These are phyloP conservation scores for Logfia minima DNA, from an alignment of 129 eudicot species.

Conservation along the genomic window DNA sequence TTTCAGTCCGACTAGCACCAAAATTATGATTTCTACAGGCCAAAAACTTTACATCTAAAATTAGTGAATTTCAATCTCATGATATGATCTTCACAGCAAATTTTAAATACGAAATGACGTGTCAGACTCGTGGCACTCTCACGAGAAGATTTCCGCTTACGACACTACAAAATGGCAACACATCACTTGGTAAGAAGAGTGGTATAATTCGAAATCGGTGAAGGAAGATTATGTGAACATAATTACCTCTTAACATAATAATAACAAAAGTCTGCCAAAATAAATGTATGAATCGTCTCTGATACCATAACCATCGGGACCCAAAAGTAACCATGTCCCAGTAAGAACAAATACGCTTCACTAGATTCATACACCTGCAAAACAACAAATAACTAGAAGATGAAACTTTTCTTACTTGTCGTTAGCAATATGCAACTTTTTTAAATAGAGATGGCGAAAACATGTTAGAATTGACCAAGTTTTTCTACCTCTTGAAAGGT, in stretches of 20 bases:
- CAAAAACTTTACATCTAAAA: constrained; percentile 25
- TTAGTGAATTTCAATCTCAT: background rate
- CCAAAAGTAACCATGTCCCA: constrained; percentile 78
- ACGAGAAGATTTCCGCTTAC: constrained; percentile 49
- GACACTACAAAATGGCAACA: constrained; percentile 39
- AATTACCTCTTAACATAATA: constrained; percentile 72
- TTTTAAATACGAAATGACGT: background rate
- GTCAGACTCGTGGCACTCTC: constrained; percentile 60
- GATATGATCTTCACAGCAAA: constrained; percentile 15
- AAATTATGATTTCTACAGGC: constrained; percentile 25
- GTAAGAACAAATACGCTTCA: constrained; percentile 50
- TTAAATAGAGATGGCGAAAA: no score
- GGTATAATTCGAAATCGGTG: background rate
- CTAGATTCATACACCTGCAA: constrained; percentile 63
- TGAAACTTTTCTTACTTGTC: background rate
- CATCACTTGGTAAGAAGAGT: background rate
- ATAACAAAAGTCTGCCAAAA: constrained; percentile 89
- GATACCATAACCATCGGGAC: constrained; percentile 57
- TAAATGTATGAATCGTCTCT: constrained; percentile 76
- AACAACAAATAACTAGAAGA: background rate
- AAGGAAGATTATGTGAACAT: background rate
- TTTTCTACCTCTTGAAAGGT: no score
- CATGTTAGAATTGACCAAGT: no score
- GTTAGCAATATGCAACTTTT: background rate
- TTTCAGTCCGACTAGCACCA: constrained; percentile 16